These are phyloP conservation scores for Sporothrix humicola DNA, from an alignment of 2,329 filamentous ascomycete genomes.

Conservation along the genomic window DNA sequence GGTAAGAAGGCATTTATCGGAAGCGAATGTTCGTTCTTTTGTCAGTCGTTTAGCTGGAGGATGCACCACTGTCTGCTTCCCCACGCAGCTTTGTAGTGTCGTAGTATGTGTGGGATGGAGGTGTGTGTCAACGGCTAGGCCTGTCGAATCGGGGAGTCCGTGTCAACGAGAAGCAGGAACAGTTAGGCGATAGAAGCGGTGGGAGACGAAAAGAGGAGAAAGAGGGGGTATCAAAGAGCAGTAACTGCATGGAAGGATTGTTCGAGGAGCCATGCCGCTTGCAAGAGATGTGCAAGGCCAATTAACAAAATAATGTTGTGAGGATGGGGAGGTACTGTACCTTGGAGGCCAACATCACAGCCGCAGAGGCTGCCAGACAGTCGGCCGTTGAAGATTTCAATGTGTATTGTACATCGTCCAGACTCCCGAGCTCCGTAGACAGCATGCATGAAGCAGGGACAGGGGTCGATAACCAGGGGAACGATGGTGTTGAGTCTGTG, in stretches of 20 bases:
- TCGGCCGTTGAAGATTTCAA: constrained; percentile 8
- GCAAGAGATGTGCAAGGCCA: background rate
- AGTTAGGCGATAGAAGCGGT: background rate
- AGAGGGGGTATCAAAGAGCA: background rate
- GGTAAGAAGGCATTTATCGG: background rate
- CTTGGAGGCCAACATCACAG: constrained; percentile 8
- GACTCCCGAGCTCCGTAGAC: constrained; percentile 17
- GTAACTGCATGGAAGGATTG: constrained; percentile 17
- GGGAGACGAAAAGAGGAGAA: background rate
- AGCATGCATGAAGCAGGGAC: constrained; percentile 33
- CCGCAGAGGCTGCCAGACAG: background rate
- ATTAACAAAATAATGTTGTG: background rate
- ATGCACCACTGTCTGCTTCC: background rate
- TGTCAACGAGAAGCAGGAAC: constrained; percentile 15
- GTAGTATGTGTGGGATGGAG: constrained; percentile 27
- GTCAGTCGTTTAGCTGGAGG: background rate
- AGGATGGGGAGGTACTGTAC: background rate
- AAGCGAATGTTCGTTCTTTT: constrained; percentile 1
- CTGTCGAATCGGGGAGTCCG: constrained; percentile 24
- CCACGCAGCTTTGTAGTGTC: constrained; percentile 24
- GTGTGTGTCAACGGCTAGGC: constrained; percentile 10
- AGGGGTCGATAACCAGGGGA: constrained; percentile 27
- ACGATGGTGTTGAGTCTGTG: constrained; percentile 24
- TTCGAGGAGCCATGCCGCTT: background rate
- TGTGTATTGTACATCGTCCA: constrained; percentile 16